These are phyloP conservation scores for Kwoniella heveanensis DNA, from an alignment of 768 basidiomycete genomes.

Conservation along the genomic window DNA sequence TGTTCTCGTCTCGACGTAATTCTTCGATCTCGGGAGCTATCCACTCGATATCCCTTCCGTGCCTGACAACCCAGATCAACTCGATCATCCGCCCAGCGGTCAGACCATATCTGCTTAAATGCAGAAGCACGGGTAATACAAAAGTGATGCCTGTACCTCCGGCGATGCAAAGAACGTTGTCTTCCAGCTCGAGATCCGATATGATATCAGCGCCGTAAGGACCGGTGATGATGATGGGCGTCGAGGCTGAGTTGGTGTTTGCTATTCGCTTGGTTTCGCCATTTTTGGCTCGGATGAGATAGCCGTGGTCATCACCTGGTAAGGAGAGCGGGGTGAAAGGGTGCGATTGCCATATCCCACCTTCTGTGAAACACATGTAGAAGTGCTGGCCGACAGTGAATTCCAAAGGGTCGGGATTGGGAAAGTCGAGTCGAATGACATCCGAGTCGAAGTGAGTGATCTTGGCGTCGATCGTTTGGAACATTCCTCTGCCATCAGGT, in stretches of 20 bases:
- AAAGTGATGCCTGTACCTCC: slow-evolving; percentile 38
- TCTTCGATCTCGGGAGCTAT: slow-evolving; percentile 29
- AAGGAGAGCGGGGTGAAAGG: slow-evolving; percentile 38
- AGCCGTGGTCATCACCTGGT: slow-evolving; percentile 25
- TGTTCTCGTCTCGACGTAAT: slow-evolving; percentile 17
- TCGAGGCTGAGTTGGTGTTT: slow-evolving; percentile 6
- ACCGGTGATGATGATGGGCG: slow-evolving; percentile 37
- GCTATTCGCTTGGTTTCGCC: slow-evolving; percentile 37
- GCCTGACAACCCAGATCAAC: slow-evolving; percentile 38
- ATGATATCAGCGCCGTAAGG: slow-evolving; percentile 37
- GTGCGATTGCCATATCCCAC: slow-evolving; percentile 41
- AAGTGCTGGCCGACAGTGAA: slow-evolving; percentile 40
- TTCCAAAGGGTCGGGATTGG: slow-evolving; percentile 17
- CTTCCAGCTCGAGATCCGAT: slow-evolving; percentile 3
- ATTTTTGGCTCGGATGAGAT: slow-evolving; percentile 31
- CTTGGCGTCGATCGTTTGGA: slow-evolving; percentile 24
- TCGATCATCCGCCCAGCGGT: slow-evolving; percentile 21
- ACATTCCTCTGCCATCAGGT: slow-evolving; percentile 32
- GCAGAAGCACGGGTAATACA: slow-evolving; percentile 35
- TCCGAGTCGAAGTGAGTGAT: slow-evolving; percentile 26
- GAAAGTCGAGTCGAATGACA: slow-evolving; percentile 31
- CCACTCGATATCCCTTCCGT: slow-evolving; percentile 31
- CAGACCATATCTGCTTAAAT: slow-evolving; percentile 11
- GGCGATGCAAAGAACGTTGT: slow-evolving; percentile 37
- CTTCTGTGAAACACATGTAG: slow-evolving; percentile 33